Percentiles rank a stretch among this genome's conserved stretches.
Evolutionary conservation across 2,329 filamentous ascomycete genomes (phyloP).

Genomic region (Cladophialophora psammophila): DNA sequence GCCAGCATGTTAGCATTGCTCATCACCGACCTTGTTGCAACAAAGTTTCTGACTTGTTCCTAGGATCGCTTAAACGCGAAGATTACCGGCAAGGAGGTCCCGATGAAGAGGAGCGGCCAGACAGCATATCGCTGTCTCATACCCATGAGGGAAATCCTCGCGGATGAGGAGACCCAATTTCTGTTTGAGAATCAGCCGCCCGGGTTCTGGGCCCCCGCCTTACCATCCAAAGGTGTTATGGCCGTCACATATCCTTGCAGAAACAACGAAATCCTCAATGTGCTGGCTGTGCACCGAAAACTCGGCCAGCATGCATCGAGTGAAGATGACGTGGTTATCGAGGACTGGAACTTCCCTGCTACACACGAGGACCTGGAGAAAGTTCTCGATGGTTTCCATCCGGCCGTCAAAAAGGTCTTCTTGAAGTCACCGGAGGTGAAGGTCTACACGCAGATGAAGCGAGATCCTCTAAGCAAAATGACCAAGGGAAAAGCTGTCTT

Average conservation of each 20-base stretch:
- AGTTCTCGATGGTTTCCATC: constrained; percentile 40
- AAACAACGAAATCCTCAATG: constrained; percentile 39
- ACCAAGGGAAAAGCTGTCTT: constrained; percentile 62
- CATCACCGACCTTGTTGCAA: constrained; percentile 31
- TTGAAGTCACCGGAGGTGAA: constrained; percentile 40
- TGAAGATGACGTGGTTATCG: constrained; percentile 38
- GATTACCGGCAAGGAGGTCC: constrained; percentile 37
- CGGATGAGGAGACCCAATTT: constrained; percentile 36
- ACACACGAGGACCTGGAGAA: constrained; percentile 39
- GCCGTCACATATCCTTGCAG: constrained; percentile 41
- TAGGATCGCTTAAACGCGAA: constrained; percentile 39
- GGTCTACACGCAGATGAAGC: constrained; percentile 41
- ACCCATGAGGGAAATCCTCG: constrained; percentile 40
- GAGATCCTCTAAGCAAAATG: constrained; percentile 52
- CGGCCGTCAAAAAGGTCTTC: constrained; percentile 37
- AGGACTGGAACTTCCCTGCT: constrained; percentile 41
- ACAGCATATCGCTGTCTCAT: constrained; percentile 42
- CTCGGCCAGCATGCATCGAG: constrained; percentile 34
- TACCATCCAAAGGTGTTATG: constrained; percentile 40
- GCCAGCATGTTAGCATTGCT: constrained; percentile 40
- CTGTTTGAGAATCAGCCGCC: constrained; percentile 39
- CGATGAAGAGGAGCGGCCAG: constrained; percentile 40
- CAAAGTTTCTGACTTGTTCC: constrained; percentile 23
- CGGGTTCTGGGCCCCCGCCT: constrained; percentile 40
- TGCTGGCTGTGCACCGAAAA: constrained; percentile 38